Conservation (phyloP, 805 yeast species). For the Lipomyces spencermartinsiae region DNA sequence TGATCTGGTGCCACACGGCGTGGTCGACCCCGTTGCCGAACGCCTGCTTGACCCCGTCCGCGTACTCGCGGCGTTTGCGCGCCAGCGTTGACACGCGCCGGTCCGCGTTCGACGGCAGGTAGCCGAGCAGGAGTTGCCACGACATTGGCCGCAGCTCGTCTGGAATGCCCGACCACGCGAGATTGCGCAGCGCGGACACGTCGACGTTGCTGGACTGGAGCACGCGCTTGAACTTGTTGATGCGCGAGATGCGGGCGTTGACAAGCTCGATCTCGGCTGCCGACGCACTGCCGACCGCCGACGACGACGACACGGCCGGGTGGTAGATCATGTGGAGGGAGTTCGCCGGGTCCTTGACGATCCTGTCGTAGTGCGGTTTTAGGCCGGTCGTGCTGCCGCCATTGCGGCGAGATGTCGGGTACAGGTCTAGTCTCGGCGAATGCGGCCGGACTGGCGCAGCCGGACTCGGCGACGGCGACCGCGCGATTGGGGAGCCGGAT, state of each 20-base stretch:
- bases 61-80: conserved; percentile 85
- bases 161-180: conserved; percentile 96
- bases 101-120: conserved; percentile 82
- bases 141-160: conserved; percentile 75
- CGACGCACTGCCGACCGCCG: conserved; percentile 34
- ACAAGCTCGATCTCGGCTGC: conserved; percentile 58
- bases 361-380: conserved; percentile 41
- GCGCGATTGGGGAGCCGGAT: conserved; percentile 12
- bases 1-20: conserved; percentile 92
- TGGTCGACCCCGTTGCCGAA: conserved; percentile 66
- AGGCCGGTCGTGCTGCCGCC: conserved; percentile 24
- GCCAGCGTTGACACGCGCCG: conserved; percentile 72
- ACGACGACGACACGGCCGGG: conserved; percentile 31
- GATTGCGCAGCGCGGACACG: conserved; percentile 69
- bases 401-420: conserved; percentile 31
- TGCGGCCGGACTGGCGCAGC: neutral
- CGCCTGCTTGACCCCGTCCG: conserved; percentile 74
- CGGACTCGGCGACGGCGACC: neutral
- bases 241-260: conserved; percentile 66
- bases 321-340: conserved; percentile 42
- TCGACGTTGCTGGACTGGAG: conserved; percentile 64
- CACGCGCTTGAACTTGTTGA: conserved; percentile 69
- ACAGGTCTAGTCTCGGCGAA: conserved; percentile 33
- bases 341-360: conserved; percentile 50
- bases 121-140: conserved; percentile 91